Evolutionary conservation across 2,329 filamentous ascomycete genomes (phyloP).

Genomic region (Pyricularia pennisetigena): DNA sequence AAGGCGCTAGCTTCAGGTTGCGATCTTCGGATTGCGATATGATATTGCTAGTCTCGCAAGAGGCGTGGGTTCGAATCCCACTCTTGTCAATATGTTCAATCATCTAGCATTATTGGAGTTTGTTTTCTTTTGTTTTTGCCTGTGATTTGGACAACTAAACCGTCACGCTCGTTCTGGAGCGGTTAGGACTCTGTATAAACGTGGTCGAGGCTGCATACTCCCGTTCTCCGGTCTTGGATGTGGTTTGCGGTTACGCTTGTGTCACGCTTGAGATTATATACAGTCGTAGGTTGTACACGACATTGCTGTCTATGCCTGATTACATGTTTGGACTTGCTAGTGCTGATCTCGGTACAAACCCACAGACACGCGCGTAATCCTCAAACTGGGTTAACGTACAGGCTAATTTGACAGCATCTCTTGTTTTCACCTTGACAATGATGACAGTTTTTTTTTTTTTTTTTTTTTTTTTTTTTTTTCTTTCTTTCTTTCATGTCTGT

Average conservation of each 20-base stretch:
- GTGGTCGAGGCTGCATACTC: no score
- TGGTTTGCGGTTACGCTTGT: background rate
- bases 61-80: conserved; percentile 1
- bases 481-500: background rate
- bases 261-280: background rate
- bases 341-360: background rate
- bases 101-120: no score
- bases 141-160: no score
- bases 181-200: no score
- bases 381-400: background rate
- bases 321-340: background rate
- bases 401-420: background rate
- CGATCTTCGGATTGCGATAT: background rate
- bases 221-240: no score
- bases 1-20: conserved; percentile 8
- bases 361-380: background rate
- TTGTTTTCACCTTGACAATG: background rate
- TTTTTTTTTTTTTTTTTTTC: background rate
- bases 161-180: no score
- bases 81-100: background rate
- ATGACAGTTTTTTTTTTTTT: background rate
- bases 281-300: background rate
- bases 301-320: background rate
- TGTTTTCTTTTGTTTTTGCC: background rate
- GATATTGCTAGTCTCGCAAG: background rate